Evolutionary conservation across 148 eudicot species (phyloP), one percentile per base, ranked within the genome.

Genomic region (Pharnaceum exiguum): DNA sequence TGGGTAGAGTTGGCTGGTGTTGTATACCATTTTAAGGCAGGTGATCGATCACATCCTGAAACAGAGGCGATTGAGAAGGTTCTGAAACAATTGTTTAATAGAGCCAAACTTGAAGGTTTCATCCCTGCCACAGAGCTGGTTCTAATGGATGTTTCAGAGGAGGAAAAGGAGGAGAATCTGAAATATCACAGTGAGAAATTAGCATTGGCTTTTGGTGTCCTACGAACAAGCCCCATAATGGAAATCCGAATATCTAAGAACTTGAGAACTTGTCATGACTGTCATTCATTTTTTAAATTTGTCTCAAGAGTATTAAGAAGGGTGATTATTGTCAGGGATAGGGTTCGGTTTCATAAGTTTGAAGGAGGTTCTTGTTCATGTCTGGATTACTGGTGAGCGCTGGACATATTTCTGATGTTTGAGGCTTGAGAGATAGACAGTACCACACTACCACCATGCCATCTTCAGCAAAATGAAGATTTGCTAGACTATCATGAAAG

Each of bases 131-230:
- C 66, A 12, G 89, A 76, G 43, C 60, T 76, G 62, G 86, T 86
- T 63, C 65, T 86, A 56, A 83, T 83, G 95, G 95, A 86, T 74
- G 68, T 86, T 35, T 73, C 82, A n/a, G 78, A 78, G 27, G 89
- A 86, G 71, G 89, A 86, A 71, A 86, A 83, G 51, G 89, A 82
- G 71, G 82, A 70, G 55, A 86, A 83, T 62, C 61, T 86, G 80
- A 78, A 36, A 55, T 69, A 79, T 57, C 86, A 86, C 35, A 82
- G 89, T 50, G 95, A 86, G 52, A 82, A 78, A 57, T 39, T 86
- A 65, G 84, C 89, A 51, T 56, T 83, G 60, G 79, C 89, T 11
- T 80, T 73, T 55, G 80, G 78, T 35, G 43, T 86, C 53, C 73
- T 86, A 43, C 82, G 74, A 70, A 73, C 86, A 31, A 59, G 75